These are phyloP conservation scores for Saturnispora bothae DNA, from an alignment of 805 yeast species.

Conservation along the genomic window DNA sequence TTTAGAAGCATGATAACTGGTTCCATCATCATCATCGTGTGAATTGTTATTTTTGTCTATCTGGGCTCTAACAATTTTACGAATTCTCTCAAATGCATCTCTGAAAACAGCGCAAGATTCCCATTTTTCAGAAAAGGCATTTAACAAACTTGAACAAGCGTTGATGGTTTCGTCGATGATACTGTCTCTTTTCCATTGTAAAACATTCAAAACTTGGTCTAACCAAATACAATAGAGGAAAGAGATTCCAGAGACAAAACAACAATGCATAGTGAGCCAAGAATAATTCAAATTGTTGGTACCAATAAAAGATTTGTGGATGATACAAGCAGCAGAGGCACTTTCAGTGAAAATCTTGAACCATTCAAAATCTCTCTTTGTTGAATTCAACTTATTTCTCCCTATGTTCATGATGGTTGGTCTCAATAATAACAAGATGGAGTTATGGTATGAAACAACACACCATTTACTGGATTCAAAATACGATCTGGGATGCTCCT, in stretches of 20 bases:
- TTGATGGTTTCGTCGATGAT: slow-evolving; percentile 23
- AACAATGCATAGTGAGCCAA: slow-evolving; percentile 26
- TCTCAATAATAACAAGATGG: slow-evolving; percentile 23
- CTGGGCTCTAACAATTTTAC: slow-evolving; percentile 10
- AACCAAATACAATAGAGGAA: slow-evolving; percentile 26
- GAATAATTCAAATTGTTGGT: slow-evolving; percentile 22
- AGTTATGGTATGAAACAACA: slow-evolving; percentile 27
- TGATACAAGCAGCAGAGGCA: slow-evolving; percentile 23
- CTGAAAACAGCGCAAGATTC: slow-evolving; percentile 19
- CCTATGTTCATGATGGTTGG: slow-evolving; percentile 23
- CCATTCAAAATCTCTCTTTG: slow-evolving; percentile 23
- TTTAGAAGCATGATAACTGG: not conserved
- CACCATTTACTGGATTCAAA: slow-evolving; percentile 28
- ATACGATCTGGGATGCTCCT: slow-evolving; percentile 18
- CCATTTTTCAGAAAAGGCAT: slow-evolving; percentile 25
- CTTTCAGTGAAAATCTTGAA: slow-evolving; percentile 26
- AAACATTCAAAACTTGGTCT: slow-evolving; percentile 17
- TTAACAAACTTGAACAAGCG: slow-evolving; percentile 22
- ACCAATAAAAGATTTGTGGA: slow-evolving; percentile 21
- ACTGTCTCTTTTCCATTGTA: slow-evolving; percentile 20
- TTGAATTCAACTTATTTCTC: slow-evolving; percentile 11
- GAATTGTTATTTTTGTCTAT: slow-evolving; percentile 2
- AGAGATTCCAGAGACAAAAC: slow-evolving; percentile 24
- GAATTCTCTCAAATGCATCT: slow-evolving; percentile 23
- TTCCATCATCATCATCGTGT: not conserved